These are phyloP conservation scores for Calonectria hongkongensis DNA, from an alignment of 2,329 filamentous ascomycete genomes.

Conservation along the genomic window DNA sequence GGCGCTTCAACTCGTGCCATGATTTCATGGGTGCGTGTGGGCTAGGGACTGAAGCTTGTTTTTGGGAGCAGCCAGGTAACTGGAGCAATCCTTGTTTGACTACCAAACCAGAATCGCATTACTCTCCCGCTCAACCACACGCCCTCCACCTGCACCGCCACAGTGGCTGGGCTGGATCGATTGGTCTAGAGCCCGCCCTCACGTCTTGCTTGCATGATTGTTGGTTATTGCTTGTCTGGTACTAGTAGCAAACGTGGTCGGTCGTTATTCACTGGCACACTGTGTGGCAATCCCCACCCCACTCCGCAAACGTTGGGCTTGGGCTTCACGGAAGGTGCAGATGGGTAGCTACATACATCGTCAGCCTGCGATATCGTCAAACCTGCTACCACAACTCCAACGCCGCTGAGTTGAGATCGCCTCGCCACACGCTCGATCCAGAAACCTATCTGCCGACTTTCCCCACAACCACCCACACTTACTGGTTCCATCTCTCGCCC, in stretches of 20 bases:
- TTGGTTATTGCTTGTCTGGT: slow-evolving; percentile 16
- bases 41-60: slow-evolving; percentile 35
- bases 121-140: background rate
- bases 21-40: background rate
- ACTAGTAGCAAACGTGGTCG: slow-evolving; percentile 39
- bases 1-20: slow-evolving; percentile 16
- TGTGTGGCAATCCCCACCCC: slow-evolving; percentile 33
- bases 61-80: background rate
- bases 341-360: slow-evolving; percentile 44
- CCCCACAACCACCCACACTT: background rate
- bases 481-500: slow-evolving; percentile 19
- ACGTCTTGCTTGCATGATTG: slow-evolving; percentile 22
- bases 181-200: slow-evolving; percentile 22
- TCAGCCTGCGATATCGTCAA: slow-evolving; percentile 50
- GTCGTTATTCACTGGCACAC: slow-evolving; percentile 39
- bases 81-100: background rate
- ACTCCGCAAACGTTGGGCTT: slow-evolving; percentile 44
- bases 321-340: slow-evolving; percentile 43
- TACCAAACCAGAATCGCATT: background rate
- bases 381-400: slow-evolving; percentile 49
- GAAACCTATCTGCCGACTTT: background rate
- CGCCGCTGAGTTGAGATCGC: slow-evolving; percentile 29
- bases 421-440: background rate
- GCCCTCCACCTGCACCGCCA: slow-evolving; percentile 47
- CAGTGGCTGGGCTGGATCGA: slow-evolving; percentile 27